These are phyloP conservation scores for Aspergillus jensenii DNA, from an alignment of 2,329 filamentous ascomycete species.

Conservation along the genomic window DNA sequence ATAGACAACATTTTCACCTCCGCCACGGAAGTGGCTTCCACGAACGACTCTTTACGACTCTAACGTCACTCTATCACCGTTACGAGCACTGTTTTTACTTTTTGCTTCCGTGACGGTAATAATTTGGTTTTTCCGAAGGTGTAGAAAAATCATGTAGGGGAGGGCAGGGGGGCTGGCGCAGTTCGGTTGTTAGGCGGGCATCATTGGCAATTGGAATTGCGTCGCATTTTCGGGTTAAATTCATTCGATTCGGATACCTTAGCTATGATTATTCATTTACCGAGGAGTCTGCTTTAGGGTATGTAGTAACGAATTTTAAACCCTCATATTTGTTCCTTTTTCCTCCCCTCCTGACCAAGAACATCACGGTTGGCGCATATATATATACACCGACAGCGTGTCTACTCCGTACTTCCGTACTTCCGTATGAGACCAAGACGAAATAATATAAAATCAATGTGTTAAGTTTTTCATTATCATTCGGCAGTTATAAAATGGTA, in stretches of 20 bases:
- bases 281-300: not conserved
- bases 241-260: not conserved
- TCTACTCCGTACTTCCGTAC: not conserved
- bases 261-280: not conserved
- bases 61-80: constrained; percentile 6
- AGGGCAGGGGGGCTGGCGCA: not conserved
- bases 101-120: not conserved
- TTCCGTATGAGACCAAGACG: too few species aligned
- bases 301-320: not conserved
- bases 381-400: not conserved
- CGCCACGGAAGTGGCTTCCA: constrained; percentile 2
- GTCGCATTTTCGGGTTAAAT: not conserved
- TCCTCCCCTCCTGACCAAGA: not conserved
- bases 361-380: not conserved
- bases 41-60: constrained; percentile 14
- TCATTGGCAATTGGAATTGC: not conserved
- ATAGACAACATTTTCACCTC: not conserved
- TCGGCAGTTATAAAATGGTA: not conserved
- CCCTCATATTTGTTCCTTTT: not conserved
- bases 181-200: not conserved
- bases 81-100: not conserved
- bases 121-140: not conserved
- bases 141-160: not conserved
- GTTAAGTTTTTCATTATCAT: not conserved
- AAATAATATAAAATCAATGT: not conserved